These are phyloP conservation scores for Eimeria maxima DNA, from an alignment of 169 alveolate genomes.

Conservation along the genomic window DNA sequence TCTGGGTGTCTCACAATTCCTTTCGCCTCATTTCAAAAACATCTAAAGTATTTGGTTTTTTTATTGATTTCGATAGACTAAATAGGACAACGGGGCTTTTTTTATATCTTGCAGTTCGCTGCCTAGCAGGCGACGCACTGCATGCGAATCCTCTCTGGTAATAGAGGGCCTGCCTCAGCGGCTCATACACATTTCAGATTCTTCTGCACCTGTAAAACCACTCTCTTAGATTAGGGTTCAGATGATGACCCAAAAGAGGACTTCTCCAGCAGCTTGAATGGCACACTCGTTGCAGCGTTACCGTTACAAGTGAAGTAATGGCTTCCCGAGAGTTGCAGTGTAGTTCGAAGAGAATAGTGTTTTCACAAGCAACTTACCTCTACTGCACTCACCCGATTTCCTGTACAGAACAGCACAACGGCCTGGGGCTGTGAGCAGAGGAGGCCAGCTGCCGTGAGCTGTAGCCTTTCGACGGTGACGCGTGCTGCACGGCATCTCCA, in stretches of 20 bases:
- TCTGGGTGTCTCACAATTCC: background rate
- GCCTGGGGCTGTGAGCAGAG: background rate
- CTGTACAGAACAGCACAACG: background rate
- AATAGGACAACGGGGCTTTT: background rate
- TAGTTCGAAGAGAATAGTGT: background rate
- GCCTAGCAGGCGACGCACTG: background rate
- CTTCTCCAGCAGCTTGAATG: background rate
- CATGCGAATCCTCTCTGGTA: background rate
- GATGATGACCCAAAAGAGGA: background rate
- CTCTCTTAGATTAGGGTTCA: background rate
- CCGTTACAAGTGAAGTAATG: no score
- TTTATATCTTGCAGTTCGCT: background rate
- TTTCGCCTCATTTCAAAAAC: background rate
- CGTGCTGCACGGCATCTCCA: background rate
- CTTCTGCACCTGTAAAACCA: background rate
- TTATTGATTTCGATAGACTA: background rate
- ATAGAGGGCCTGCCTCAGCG: background rate
- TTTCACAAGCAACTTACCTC: background rate
- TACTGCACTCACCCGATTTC: background rate
- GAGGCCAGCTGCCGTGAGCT: background rate
- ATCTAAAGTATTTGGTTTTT: background rate
- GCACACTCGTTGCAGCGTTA: background rate
- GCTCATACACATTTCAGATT: background rate
- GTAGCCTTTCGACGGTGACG: background rate
- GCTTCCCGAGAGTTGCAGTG: background rate